Conservation (phyloP, 306 rosid species). For the Dalbergia oliveri region DNA sequence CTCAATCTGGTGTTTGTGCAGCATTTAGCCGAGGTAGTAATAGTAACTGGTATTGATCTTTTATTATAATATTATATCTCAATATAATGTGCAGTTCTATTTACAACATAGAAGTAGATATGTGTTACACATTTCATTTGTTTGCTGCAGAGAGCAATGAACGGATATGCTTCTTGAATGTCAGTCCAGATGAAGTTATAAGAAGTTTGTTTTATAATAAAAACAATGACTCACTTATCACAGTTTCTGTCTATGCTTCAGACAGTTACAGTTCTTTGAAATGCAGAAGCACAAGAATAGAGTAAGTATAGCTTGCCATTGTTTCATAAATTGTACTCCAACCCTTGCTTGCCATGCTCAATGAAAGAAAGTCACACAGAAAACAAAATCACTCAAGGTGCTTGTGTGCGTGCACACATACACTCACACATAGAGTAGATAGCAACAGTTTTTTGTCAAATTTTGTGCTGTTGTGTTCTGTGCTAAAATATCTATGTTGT, state of each 20-base stretch:
- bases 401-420: no score
- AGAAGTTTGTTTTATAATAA: slow-evolving; percentile 96
- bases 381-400: neutral
- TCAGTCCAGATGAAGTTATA: slow-evolving; percentile 98
- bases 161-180: slow-evolving; percentile 94
- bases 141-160: slow-evolving; percentile 84
- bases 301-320: slow-evolving; percentile 61
- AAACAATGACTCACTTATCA: slow-evolving; percentile 97
- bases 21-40: slow-evolving; percentile 67
- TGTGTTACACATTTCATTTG: slow-evolving; percentile 38
- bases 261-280: slow-evolving; percentile 98
- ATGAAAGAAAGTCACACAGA: slow-evolving; percentile 4
- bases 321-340: slow-evolving; percentile 26
- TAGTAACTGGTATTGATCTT: slow-evolving; percentile 5
- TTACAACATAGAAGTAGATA: slow-evolving; percentile 32
- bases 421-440: neutral
- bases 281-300: slow-evolving; percentile 97
- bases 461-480: slow-evolving; percentile 40
- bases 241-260: slow-evolving; percentile 98
- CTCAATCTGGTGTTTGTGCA: slow-evolving; percentile 75
- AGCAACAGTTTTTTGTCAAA: slow-evolving; percentile 17
- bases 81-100: slow-evolving; percentile 10
- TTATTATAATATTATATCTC: neutral
- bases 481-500: slow-evolving; percentile 45
- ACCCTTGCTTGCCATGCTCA: neutral